Base-by-base conservation (phyloP, 2,329 filamentous ascomycete species). In the Scytalidium sp. region DNA sequence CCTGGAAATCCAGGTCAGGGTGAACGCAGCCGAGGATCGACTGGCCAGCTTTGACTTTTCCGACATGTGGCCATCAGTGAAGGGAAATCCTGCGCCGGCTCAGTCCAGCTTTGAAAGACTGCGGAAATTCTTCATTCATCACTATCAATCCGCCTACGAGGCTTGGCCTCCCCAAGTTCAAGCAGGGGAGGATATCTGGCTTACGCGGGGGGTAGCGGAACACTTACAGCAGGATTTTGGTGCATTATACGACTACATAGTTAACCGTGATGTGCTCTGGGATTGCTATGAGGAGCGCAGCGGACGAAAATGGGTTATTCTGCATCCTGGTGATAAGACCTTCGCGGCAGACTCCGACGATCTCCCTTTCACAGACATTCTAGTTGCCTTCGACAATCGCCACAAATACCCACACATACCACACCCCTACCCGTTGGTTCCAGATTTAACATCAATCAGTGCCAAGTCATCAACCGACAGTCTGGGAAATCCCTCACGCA, bases 161-260 rank as follows among this genome's bases (percentile, higher is more conserved):
- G 69, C 73, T 6, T 89, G 86, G 85, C 85, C 85, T 3, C 80
- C 81, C 1, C 65, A 61, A 1, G 58, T 56, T 13, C 13, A 32
- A 9, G 67, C 70, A 1, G 71, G 64, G 8, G 70, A 76, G 25
- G 74, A 78, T 9, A 71, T 73, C 36, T 88, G 84, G 84, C 70
- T 88, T 11, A 84, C 78, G 3, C 73, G 85, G 39, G 75, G 73
- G 3, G 63, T 87, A 17, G 75, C 75, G 1, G 73, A 76, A 43
- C 71, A 71, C 2, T 63, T 89, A n/a, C 82, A 86, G 55, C 72
- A 71, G 25, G 85, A 88, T 56, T 88, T 89, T 58, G 81, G 82
- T 2, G 79, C 81, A 0, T 68, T 89, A 2, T 89, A 89, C 58
- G 84, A 88, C 59, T 87, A 86, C 54, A 70, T 88, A 1, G 84